Conservation (phyloP, 2,329 filamentous ascomycete genomes). For the Botrytis deweyae region DNA sequence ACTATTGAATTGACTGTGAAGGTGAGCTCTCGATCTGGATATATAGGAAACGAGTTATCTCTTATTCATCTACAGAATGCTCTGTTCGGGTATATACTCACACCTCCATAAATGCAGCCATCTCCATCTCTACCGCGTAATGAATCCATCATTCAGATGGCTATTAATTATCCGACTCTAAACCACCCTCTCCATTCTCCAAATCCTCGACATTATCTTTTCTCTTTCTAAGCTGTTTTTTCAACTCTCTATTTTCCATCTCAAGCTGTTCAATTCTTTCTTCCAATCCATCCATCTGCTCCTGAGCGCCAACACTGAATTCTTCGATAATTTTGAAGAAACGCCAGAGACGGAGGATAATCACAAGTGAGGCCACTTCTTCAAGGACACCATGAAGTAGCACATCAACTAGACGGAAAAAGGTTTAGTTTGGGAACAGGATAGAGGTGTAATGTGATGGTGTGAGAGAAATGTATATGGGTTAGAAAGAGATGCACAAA, state of each 20-base stretch:
- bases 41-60: neutral
- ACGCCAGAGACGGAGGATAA: conserved; percentile 66
- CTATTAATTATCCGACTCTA: neutral
- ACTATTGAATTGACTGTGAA: neutral
- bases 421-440: neutral
- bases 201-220: conserved; percentile 29
- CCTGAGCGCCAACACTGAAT: conserved; percentile 60
- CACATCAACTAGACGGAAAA: conserved; percentile 62
- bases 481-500: neutral
- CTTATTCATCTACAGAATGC: neutral
- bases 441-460: neutral
- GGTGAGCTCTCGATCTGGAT: neutral
- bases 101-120: neutral
- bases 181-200: conserved; percentile 13
- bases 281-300: conserved; percentile 60
- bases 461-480: neutral
- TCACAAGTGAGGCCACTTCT: conserved; percentile 64
- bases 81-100: neutral
- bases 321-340: conserved; percentile 72
- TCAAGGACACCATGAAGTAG: conserved; percentile 58
- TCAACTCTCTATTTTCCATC: conserved; percentile 51
- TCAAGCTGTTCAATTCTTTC: conserved; percentile 52
- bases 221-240: conserved; percentile 40
- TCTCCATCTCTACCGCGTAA: neutral
- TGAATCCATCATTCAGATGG: neutral